Conservation (phyloP, 73 alveolate genomes). For the Effrenium voratum region DNA sequence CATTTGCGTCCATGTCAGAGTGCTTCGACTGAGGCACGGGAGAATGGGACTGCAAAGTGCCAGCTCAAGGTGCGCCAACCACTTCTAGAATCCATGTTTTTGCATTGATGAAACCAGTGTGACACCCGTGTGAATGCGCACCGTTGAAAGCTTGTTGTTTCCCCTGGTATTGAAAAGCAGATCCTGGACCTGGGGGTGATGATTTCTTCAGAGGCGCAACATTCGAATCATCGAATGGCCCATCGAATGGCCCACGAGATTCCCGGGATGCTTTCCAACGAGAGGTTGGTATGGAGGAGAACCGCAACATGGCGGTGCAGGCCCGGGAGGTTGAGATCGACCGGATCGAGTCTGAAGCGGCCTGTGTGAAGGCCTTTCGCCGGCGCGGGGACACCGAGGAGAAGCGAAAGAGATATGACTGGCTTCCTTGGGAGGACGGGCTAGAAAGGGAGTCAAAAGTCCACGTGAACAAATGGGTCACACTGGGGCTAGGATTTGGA, state of each 20-base stretch:
- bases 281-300: conserved; percentile 79
- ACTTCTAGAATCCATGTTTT: background rate
- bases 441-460: background rate
- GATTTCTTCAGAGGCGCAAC: conserved; percentile 46
- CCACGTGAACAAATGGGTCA: background rate
- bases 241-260: background rate
- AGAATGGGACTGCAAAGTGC: background rate
- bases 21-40: conserved; percentile 10
- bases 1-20: too few species aligned
- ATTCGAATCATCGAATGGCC: background rate
- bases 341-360: background rate
- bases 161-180: too few species aligned
- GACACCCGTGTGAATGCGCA: background rate
- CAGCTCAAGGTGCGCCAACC: conserved; percentile 33
- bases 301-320: conserved; percentile 91
- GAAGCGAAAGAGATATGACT: conserved; percentile 83
- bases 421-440: conserved; percentile 92
- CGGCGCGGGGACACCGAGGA: conserved; percentile 92
- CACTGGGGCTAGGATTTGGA: background rate
- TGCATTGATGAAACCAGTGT: too few species aligned
- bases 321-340: background rate
- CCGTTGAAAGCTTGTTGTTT: background rate
- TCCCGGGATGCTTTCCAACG: background rate
- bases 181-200: conserved; percentile 88
- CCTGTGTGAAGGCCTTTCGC: conserved; percentile 48